Conservation (phyloP, 495 filamentous ascomycete genomes). For the Annulohypoxylon maeteangense region DNA sequence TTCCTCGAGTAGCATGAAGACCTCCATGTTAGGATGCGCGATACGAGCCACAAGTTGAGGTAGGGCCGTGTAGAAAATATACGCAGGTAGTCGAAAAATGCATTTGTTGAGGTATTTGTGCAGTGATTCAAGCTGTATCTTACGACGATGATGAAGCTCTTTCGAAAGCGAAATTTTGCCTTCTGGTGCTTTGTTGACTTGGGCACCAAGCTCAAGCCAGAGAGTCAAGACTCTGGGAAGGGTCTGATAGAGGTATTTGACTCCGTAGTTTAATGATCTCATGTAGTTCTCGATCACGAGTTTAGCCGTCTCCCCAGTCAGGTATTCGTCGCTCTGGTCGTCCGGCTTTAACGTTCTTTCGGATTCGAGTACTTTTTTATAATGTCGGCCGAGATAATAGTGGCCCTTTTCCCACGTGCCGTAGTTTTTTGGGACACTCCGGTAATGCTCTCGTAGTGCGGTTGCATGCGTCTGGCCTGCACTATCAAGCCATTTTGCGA, state of each 20-base stretch:
- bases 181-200: conserved; percentile 73
- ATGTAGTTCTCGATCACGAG: conserved; percentile 94
- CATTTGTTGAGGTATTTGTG: conserved; percentile 80
- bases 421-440: conserved; percentile 70
- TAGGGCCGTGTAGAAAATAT: conserved; percentile 89
- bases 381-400: conserved; percentile 96
- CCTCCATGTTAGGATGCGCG: conserved; percentile 79
- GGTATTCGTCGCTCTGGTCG: conserved; percentile 65
- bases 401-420: conserved; percentile 93
- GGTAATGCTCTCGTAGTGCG: conserved; percentile 80
- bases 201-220: conserved; percentile 90
- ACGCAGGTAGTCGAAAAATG: conserved; percentile 79
- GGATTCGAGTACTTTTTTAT: conserved; percentile 93
- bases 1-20: conserved; percentile 76
- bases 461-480: conserved; percentile 89
- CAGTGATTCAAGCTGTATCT: conserved; percentile 73
- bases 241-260: conserved; percentile 95
- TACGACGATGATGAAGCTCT: conserved; percentile 66
- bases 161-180: conserved; percentile 70
- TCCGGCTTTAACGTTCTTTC: conserved; percentile 79
- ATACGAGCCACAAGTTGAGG: conserved; percentile 94
- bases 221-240: conserved; percentile 89
- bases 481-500: conserved; percentile 96
- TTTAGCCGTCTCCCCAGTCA: conserved; percentile 83
- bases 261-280: conserved; percentile 83